These are phyloP conservation scores for Canavalia gladiata DNA, from an alignment of 306 rosid species.

Conservation along the genomic window DNA sequence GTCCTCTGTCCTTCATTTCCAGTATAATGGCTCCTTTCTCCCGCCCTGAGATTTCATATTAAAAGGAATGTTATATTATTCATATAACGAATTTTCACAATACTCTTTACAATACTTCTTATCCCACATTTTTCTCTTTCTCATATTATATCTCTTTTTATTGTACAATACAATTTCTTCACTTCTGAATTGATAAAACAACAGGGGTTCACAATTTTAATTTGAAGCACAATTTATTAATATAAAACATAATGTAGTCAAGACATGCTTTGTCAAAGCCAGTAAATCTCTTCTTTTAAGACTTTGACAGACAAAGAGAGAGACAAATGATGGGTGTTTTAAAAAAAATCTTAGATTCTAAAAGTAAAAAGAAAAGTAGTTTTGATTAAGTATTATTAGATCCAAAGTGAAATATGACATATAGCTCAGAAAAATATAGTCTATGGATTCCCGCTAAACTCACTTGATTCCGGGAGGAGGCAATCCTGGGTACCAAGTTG, in stretches of 20 bases:
- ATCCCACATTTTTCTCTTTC: too few species aligned
- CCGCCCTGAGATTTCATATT: conserved; percentile 56
- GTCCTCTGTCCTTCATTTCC: conserved; percentile 76
- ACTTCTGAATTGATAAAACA: conserved; percentile 23
- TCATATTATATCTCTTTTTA: too few species aligned
- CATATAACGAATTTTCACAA: too few species aligned
- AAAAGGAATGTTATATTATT: neutral
- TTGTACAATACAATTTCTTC: neutral
- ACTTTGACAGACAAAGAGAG: conserved; percentile 18
- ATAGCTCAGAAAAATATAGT: conserved; percentile 24
- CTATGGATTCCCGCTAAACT: conserved; percentile 43
- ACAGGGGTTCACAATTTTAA: neutral
- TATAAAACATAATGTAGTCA: conserved; percentile 32
- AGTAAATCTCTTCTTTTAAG: conserved; percentile 29
- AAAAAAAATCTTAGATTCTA: conserved; percentile 47
- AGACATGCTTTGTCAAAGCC: conserved; percentile 35
- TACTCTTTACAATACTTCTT: too few species aligned
- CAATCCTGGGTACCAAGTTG: conserved; percentile 39
- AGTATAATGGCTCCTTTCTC: conserved; percentile 69
- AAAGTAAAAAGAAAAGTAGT: conserved; percentile 43
- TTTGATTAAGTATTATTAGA: conserved; percentile 46
- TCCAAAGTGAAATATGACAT: conserved; percentile 51
- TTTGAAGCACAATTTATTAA: conserved; percentile 9
- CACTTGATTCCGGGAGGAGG: conserved; percentile 61
- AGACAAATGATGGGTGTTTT: conserved; percentile 36